These are phyloP conservation scores for Podila verticillata DNA, from an alignment of 192 early-diverging fungal species.

Conservation along the genomic window DNA sequence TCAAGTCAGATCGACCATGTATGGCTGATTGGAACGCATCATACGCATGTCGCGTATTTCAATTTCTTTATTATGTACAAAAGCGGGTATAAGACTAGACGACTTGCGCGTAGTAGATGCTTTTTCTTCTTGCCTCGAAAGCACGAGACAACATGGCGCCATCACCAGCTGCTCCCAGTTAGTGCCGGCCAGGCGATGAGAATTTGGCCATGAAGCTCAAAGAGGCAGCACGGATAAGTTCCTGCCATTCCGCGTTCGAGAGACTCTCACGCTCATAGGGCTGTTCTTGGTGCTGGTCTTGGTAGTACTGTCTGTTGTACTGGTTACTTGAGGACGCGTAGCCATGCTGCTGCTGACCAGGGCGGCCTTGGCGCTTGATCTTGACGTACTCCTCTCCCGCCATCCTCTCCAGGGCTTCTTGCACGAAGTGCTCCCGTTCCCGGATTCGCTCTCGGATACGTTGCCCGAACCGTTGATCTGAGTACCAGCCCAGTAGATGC, in stretches of 20 bases:
- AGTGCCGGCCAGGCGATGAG: not conserved
- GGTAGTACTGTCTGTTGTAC: constrained; percentile 18
- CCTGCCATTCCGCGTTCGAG: constrained; percentile 48
- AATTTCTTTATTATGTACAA: too few relatives aligned
- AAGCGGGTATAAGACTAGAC: too few relatives aligned
- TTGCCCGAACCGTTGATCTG: constrained; percentile 40
- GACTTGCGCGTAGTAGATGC: too few relatives aligned
- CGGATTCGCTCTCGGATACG: constrained; percentile 44
- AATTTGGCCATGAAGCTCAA: constrained; percentile 46
- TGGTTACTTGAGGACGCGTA: too few relatives aligned
- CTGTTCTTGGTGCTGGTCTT: constrained; percentile 15
- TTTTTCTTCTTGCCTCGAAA: too few relatives aligned
- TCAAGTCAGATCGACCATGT: too few relatives aligned
- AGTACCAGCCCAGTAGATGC: constrained; percentile 39
- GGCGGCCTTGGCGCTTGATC: constrained; percentile 33
- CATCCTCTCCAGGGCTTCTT: constrained; percentile 49
- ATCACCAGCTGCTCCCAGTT: not conserved
- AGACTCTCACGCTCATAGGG: constrained; percentile 12
- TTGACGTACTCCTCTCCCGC: constrained; percentile 46
- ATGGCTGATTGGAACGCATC: too few relatives aligned
- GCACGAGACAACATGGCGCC: too few relatives aligned
- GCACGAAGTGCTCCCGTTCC: constrained; percentile 36
- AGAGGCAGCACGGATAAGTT: constrained; percentile 39
- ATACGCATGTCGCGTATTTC: too few relatives aligned
- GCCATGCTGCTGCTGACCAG: constrained; percentile 9